A percentile compares a stretch with the other conserved stretches of the same genome.
These are phyloP conservation scores for Parasitella parasitica DNA, from an alignment of 371 early-diverging fungal species.

Conservation along the genomic window DNA sequence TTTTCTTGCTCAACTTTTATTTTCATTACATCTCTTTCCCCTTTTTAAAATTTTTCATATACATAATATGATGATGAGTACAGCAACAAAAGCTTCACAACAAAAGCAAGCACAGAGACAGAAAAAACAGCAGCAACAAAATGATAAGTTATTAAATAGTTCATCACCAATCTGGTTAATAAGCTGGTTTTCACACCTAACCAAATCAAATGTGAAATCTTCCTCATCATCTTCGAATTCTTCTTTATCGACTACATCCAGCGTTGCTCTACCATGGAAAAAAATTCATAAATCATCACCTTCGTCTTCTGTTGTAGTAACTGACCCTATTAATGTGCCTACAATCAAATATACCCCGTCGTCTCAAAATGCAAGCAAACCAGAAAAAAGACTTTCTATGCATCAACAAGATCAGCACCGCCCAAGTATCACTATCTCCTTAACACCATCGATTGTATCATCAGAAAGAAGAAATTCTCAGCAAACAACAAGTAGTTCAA, in stretches of 20 bases:
- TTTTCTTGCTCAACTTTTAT: slow-evolving; percentile 1
- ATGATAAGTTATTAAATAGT: not conserved
- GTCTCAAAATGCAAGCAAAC: not conserved
- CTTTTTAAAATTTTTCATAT: not conserved
- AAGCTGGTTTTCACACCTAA: slow-evolving; percentile 20
- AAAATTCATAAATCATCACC: not conserved
- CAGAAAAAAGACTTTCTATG: not conserved
- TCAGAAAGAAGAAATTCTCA: slow-evolving; percentile 34
- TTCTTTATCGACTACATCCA: not conserved
- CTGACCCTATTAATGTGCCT: not conserved
- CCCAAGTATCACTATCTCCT: slow-evolving; percentile 19
- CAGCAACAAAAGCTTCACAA: slow-evolving; percentile 1
- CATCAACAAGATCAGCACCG: not conserved
- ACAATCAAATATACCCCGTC: not conserved
- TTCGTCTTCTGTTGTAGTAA: not conserved
- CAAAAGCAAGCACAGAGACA: not conserved
- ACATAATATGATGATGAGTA: not conserved
- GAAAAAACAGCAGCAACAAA: not conserved
- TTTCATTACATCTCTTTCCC: not conserved
- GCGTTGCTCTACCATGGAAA: not conserved
- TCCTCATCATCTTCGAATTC: not conserved
- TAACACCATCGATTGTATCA: not conserved
- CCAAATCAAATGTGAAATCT: not conserved
- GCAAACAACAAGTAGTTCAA: slow-evolving; percentile 28
- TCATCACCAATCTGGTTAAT: slow-evolving; percentile 11